These are phyloP conservation scores for Quercus tomentella DNA, from an alignment of 331 rosid genomes.

Conservation along the genomic window DNA sequence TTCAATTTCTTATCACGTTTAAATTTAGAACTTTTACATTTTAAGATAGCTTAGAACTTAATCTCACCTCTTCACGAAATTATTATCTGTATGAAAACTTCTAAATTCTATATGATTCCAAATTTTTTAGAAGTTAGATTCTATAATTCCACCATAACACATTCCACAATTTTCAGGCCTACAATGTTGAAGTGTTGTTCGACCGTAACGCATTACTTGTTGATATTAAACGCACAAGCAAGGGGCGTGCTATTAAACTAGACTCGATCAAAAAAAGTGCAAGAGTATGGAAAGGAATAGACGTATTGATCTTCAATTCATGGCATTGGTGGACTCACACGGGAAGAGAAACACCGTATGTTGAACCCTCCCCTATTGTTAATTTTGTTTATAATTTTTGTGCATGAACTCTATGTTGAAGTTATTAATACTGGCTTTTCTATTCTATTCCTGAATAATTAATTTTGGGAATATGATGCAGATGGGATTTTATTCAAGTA, in stretches of 20 bases:
- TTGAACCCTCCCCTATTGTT: neutral
- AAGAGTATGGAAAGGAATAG: neutral
- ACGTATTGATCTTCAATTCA: neutral
- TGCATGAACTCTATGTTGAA: too few relatives aligned
- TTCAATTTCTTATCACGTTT: too few relatives aligned
- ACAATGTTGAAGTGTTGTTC: constrained; percentile 26
- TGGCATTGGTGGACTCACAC: constrained; percentile 9
- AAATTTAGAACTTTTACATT: too few relatives aligned
- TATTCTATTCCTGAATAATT: neutral
- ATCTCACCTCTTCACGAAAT: too few relatives aligned
- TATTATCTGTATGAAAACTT: too few relatives aligned
- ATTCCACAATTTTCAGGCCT: constrained; percentile 15
- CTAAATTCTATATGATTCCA: too few relatives aligned
- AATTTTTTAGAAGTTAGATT: neutral
- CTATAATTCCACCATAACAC: neutral
- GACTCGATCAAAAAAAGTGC: neutral
- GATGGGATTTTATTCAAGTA: neutral
- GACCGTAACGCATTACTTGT: constrained; percentile 35
- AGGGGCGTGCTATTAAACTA: constrained; percentile 29
- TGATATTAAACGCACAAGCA: constrained; percentile 17
- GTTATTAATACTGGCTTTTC: too few relatives aligned
- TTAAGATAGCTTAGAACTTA: too few relatives aligned
- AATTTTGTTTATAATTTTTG: neutral
- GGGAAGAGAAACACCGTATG: neutral
- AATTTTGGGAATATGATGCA: neutral